Conservation (phyloP, 2,329 filamentous ascomycete genomes). For the Pochonia chlamydosporia region DNA sequence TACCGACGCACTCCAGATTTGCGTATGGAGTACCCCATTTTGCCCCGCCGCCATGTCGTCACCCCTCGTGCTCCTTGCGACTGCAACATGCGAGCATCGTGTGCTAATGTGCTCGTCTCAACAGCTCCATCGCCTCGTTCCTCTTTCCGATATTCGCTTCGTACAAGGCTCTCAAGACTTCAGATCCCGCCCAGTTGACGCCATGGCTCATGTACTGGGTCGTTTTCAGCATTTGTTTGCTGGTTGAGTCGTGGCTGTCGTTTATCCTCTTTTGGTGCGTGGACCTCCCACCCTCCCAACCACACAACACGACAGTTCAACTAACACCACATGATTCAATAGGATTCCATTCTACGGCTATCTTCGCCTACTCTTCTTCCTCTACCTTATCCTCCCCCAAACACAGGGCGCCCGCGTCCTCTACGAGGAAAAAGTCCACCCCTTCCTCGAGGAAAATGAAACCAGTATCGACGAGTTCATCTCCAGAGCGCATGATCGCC, state of each 20-base stretch:
- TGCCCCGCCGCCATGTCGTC: conserved; percentile 14
- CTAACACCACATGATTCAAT: background rate
- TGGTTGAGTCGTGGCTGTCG: conserved; percentile 80
- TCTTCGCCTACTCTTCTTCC: conserved; percentile 77
- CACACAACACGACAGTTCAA: background rate
- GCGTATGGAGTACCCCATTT: conserved; percentile 5
- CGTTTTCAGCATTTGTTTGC: conserved; percentile 73
- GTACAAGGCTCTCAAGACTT: conserved; percentile 94
- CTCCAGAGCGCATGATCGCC: conserved; percentile 69
- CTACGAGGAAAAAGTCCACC: conserved; percentile 81
- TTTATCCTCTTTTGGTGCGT: conserved; percentile 77
- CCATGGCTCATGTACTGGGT: conserved; percentile 99
- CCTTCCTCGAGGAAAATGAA: conserved; percentile 84
- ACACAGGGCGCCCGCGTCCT: conserved; percentile 87
- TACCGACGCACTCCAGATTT: conserved; percentile 25
- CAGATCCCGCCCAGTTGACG: conserved; percentile 80
- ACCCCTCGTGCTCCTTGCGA: conserved; percentile 11
- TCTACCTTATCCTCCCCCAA: conserved; percentile 95
- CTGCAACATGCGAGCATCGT: background rate
- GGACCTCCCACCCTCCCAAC: background rate
- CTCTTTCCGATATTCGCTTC: conserved; percentile 95
- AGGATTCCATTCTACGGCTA: conserved; percentile 93
- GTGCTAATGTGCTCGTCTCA: conserved; percentile 2
- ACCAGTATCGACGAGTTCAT: conserved; percentile 86
- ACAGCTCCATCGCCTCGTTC: conserved; percentile 78